Conservation (phyloP, 2,329 filamentous ascomycete genomes). For the Stachybotrys elegans region DNA sequence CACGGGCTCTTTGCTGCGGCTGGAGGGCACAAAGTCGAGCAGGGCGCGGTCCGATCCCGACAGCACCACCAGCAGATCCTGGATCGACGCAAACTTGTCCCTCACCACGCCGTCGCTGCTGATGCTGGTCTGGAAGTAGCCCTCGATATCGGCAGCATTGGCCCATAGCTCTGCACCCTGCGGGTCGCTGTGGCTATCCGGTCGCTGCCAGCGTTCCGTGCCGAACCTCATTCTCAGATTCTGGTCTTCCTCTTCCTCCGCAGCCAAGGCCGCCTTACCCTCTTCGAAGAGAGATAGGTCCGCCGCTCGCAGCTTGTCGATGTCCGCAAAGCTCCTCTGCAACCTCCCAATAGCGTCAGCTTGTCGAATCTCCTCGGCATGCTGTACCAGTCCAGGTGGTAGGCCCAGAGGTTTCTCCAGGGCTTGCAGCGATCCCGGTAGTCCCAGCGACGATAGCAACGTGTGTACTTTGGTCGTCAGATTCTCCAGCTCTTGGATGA, state of each 20-base stretch:
- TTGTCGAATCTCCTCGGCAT: slow-evolving; percentile 90
- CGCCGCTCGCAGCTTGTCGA: slow-evolving; percentile 78
- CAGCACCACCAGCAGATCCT: slow-evolving; percentile 69
- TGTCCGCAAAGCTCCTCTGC: slow-evolving; percentile 77
- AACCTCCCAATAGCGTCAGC: slow-evolving; percentile 78
- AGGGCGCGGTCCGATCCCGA: slow-evolving; percentile 75
- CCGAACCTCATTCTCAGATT: slow-evolving; percentile 72
- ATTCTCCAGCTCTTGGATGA: slow-evolving; percentile 77
- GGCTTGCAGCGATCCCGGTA: slow-evolving; percentile 89
- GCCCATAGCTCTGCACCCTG: slow-evolving; percentile 64
- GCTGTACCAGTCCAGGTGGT: slow-evolving; percentile 77
- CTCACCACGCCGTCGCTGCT: slow-evolving; percentile 59
- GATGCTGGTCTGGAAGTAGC: slow-evolving; percentile 68
- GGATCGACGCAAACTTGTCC: slow-evolving; percentile 72
- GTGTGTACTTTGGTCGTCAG: slow-evolving; percentile 78
- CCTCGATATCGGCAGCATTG: slow-evolving; percentile 73
- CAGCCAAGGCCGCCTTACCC: slow-evolving; percentile 69
- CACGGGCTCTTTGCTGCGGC: slow-evolving; percentile 71
- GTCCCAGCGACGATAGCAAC: slow-evolving; percentile 72
- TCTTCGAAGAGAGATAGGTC: slow-evolving; percentile 78
- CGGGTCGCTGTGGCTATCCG: slow-evolving; percentile 64
- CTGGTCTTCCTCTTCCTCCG: slow-evolving; percentile 81
- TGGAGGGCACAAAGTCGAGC: slow-evolving; percentile 85
- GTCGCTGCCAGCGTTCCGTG: slow-evolving; percentile 77
- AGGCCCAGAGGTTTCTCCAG: slow-evolving; percentile 91